Evolutionary conservation across 176 grass and related monocot genomes (phyloP).

Genomic region (Pontederia crassipes): DNA sequence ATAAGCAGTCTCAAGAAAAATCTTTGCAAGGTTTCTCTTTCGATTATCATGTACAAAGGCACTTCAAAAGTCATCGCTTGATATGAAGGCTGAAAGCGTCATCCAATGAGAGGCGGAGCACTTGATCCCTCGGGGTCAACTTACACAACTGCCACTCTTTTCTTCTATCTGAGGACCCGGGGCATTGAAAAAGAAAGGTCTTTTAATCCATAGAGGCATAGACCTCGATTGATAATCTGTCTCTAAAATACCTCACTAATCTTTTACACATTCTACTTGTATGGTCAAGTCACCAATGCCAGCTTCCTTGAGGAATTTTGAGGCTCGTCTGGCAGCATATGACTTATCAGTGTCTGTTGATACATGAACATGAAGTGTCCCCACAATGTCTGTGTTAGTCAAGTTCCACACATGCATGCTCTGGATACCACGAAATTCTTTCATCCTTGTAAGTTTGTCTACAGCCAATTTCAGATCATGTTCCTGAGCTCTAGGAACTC

Average conservation of each 20-base stretch:
- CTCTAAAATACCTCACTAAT: background rate
- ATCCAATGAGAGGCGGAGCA: no score
- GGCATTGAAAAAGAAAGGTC: no score
- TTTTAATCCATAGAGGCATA: no score
- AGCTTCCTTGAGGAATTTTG: constrained; percentile 47
- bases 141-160: no score
- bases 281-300: constrained; percentile 81
- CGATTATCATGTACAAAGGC: no score
- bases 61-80: no score
- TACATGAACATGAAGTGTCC: constrained; percentile 64
- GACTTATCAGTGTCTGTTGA: constrained; percentile 41
- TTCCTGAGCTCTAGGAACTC: constrained; percentile 76
- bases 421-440: constrained; percentile 49
- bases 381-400: constrained; percentile 86
- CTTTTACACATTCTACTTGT: constrained; percentile 63
- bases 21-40: no score
- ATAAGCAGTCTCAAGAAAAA: no score
- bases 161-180: no score
- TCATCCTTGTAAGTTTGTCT: constrained; percentile 53
- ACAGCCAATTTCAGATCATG: constrained; percentile 58
- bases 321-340: constrained; percentile 44
- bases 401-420: constrained; percentile 93
- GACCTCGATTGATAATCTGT: background rate
- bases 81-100: no score
- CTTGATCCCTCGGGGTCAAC: no score